Evolutionary conservation across 2,329 filamentous ascomycete genomes (phyloP).

Genomic region (Periconia digitata): DNA sequence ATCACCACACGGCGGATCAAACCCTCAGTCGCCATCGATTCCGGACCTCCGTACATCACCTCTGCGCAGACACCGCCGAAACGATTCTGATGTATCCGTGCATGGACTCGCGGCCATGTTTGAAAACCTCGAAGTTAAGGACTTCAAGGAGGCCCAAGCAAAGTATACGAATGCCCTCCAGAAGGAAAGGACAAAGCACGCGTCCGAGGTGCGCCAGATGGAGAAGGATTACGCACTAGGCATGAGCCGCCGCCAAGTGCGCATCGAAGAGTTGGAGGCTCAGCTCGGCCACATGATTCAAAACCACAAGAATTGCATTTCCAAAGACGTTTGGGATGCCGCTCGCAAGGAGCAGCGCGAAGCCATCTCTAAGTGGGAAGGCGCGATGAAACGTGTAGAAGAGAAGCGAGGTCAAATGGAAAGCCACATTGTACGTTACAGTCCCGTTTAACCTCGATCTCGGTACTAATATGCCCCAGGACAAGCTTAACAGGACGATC

Average conservation of each 20-base stretch:
- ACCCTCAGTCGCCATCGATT: conserved; percentile 31
- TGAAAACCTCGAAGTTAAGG: conserved; percentile 63
- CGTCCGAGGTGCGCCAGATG: conserved; percentile 44
- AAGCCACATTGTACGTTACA: conserved; percentile 26
- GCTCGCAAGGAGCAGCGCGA: conserved; percentile 32
- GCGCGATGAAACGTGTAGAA: conserved; percentile 33
- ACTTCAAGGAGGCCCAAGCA: conserved; percentile 48
- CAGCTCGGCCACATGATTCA: conserved; percentile 23
- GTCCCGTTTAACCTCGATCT: neutral
- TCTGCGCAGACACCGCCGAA: conserved; percentile 33
- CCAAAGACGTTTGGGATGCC: conserved; percentile 32
- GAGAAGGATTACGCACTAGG: conserved; percentile 69
- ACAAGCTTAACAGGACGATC: conserved; percentile 12
- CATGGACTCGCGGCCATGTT: conserved; percentile 66
- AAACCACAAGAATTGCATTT: conserved; percentile 24
- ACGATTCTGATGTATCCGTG: conserved; percentile 42
- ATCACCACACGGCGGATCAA: conserved; percentile 30
- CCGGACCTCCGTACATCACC: conserved; percentile 46
- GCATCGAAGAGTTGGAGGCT: conserved; percentile 35
- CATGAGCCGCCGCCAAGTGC: conserved; percentile 27
- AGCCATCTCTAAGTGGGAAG: conserved; percentile 36
- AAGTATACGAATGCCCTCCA: conserved; percentile 48
- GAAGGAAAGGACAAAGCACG: conserved; percentile 44
- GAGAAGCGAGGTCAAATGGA: conserved; percentile 29
- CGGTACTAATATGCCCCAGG: neutral